Evolutionary conservation across 257 asterid species (phyloP), one percentile per base, ranked within the genome.

Genomic region (Solanum etuberosum): DNA sequence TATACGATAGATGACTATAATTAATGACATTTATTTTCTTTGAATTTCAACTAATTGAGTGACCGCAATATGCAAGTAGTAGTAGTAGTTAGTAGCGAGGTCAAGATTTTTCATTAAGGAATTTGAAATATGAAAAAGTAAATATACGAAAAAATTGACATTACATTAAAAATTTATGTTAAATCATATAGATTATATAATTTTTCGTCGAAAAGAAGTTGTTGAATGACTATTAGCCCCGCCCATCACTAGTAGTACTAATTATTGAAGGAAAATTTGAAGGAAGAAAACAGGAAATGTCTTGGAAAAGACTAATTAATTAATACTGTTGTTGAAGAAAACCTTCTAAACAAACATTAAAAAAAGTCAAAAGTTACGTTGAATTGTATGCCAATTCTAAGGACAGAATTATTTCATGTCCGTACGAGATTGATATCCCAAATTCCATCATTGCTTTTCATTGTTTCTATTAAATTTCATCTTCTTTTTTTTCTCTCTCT

Each of bases 61-160:
- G 2, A 59, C 13, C 67, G 3, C 14, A 59, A 21, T 21, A 9
- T 59, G 11, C 10, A 57, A 57, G 1, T 3, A 7, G 12, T 57
- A 7, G 12, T 57, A 57, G 0, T 20, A 54, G n/a, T 54, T 54
- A 54, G 5, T 20, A 7, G 65, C 2, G 25, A 57, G 8, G 21
- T 16, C 21, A 48, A 48, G 20, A 16, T 2, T 2, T 48, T 48
- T 48, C 20, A 46, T 46, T 14, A 46, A 54, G 5, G 1, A 1
- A 1, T 57, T 57, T 57, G 11, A 57, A 57, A 57, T 57, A 57
- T 57, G 5, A 20, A 0, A 7, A 57, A 57, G 0, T 57, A 57
- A 57, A 7, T 0, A 20, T 20, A 1, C 0, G 3, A 57, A 57
- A 0, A 57, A 57, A 1, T 57, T 0, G 11, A 0, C 7, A 38